Conservation (phyloP, 176 grass and related monocot species). For the Cocos nucifera region DNA sequence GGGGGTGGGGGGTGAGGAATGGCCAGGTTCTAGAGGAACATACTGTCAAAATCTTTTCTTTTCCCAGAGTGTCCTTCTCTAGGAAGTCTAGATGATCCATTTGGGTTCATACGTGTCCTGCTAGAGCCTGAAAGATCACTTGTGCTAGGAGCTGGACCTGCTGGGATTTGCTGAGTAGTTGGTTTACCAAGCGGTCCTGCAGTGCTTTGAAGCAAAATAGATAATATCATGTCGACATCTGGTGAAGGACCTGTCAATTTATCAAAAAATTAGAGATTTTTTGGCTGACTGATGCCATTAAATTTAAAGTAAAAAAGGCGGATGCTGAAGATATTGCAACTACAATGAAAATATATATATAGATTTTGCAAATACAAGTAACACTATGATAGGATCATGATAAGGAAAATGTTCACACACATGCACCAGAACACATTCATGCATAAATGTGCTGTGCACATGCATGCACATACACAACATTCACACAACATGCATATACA, state of each 20-base stretch:
- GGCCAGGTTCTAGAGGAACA: slow-evolving; percentile 1
- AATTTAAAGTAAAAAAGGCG: too few relatives aligned
- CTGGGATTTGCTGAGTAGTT: slow-evolving; percentile 15
- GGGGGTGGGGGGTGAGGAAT: neutral
- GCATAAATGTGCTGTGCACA: too few relatives aligned
- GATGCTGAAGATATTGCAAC: too few relatives aligned
- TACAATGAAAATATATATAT: too few relatives aligned
- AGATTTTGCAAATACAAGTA: too few relatives aligned
- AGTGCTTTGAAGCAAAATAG: slow-evolving; percentile 58
- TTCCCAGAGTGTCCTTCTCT: slow-evolving; percentile 40
- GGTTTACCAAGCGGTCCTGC: slow-evolving; percentile 40
- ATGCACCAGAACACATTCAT: too few relatives aligned
- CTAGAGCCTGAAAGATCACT: slow-evolving; percentile 33
- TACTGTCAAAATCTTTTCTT: slow-evolving; percentile 58
- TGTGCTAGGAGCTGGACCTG: slow-evolving; percentile 30
- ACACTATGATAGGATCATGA: too few relatives aligned
- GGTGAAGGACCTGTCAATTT: slow-evolving; percentile 49
- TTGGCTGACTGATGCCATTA: too few relatives aligned
- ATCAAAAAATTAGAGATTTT: neutral
- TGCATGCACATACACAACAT: too few relatives aligned
- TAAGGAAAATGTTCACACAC: too few relatives aligned
- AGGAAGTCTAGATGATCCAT: slow-evolving; percentile 58
- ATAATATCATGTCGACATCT: slow-evolving; percentile 67
- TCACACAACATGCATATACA: too few relatives aligned
- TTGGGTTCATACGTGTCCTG: slow-evolving; percentile 54